Base-by-base conservation (phyloP, 2,329 filamentous ascomycete species). In the Phialophora chinensis region DNA sequence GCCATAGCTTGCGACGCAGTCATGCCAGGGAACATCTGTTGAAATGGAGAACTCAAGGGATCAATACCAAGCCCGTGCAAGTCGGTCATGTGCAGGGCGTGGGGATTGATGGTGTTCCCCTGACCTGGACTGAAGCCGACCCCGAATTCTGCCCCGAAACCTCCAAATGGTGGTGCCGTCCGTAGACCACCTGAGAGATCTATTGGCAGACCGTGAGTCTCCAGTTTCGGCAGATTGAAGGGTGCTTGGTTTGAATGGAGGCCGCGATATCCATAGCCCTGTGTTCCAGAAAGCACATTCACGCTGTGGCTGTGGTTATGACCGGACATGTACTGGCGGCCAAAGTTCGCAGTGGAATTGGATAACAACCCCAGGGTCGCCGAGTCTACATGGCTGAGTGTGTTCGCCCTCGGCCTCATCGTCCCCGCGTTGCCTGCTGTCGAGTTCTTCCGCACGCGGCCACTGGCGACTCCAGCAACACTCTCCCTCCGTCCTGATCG, bases 341-440 rank as follows among this genome's bases (percentile, higher is more conserved):
- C 69, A 12, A 76, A 71, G 56, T 50, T 61, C n/a, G 59, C 64
- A 10, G 74, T 74, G 10, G 75, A 75, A 73, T 86, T 88, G 58
- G 87, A 86, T 69, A 91, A 84, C 79, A 95, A 86, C 73, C 90
- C 91, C 77, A 96, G 86, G 49, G 89, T 87, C 62, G 85, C 84
- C 65, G 87, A 86, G 76, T 97, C 95, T 64, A 98, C 88, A 77
- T 98, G 93, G 75, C 93, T 95, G 75, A 99, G 96, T 44, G 95
- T 99, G 77, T 98, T 98, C 62, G 95, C 94, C 73, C 95, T 86
- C 25, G 94, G 95, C 71, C 95, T 87, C 87, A 94, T 93, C 11
- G 65, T 27, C 12, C 85, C 83, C 62, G 80, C 83, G 59, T 80
- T 83, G 72, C 82, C 84, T 56, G 90, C 93, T 65, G 96, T 87